Conservation (phyloP, 306 rosid genomes). For the Medicago ruthenica region DNA sequence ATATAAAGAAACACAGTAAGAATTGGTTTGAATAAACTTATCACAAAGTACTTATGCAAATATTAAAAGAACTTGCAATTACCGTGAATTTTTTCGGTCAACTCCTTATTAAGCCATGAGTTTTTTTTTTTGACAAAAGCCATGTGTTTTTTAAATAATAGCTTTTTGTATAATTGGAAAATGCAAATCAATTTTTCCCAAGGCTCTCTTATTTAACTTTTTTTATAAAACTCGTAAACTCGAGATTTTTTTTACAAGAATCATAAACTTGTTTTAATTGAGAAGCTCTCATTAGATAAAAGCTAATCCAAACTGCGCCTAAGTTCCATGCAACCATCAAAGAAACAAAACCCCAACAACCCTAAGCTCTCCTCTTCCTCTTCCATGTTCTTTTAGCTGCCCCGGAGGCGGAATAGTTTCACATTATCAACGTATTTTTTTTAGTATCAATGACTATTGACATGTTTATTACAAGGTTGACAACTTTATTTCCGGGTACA, state of each 20-base stretch:
- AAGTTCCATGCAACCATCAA: not conserved
- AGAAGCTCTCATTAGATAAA: not conserved
- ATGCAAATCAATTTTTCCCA: not conserved
- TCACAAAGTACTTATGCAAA: not conserved
- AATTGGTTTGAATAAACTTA: not conserved
- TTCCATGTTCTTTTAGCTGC: not conserved
- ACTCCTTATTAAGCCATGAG: not conserved
- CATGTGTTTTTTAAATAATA: no score
- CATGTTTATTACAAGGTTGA: not conserved
- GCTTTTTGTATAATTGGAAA: not conserved
- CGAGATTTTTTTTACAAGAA: not conserved
- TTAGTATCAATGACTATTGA: not conserved
- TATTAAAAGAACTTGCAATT: not conserved
- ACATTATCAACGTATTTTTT: not conserved
- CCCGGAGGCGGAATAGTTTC: not conserved
- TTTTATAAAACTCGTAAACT: not conserved
- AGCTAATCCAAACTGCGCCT: not conserved
- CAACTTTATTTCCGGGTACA: not conserved
- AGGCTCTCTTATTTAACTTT: not conserved
- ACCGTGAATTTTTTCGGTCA: not conserved
- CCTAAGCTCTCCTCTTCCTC: not conserved
- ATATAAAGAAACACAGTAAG: conserved; percentile 33
- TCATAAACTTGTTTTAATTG: not conserved
- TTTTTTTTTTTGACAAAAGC: no score
- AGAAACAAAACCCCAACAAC: not conserved